A percentile compares a stretch with the other conserved stretches of the same genome.
Conservation (phyloP, 768 basidiomycete genomes). For the Suillus tomentosus region DNA sequence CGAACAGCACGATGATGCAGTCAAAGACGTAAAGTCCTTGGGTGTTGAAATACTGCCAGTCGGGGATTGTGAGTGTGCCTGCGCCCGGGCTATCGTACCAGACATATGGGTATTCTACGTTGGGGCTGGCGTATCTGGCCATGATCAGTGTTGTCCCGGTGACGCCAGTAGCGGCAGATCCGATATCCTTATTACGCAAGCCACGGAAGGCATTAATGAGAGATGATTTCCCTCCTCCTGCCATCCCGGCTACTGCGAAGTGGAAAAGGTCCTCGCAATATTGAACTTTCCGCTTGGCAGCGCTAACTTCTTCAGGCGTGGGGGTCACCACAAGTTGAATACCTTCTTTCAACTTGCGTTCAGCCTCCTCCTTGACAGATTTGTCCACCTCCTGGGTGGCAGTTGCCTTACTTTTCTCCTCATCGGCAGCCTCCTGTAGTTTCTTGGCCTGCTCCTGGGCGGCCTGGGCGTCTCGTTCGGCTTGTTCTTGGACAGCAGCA, state of each 20-base stretch:
- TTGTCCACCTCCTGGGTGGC: background rate
- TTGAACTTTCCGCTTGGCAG: slow-evolving; percentile 19
- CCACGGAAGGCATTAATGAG: slow-evolving; percentile 39
- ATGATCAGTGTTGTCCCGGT: slow-evolving; percentile 32
- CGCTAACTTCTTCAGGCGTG: slow-evolving; percentile 20
- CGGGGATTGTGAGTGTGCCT: slow-evolving; percentile 33
- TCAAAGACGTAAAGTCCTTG: slow-evolving; percentile 41
- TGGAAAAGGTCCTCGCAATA: slow-evolving; percentile 32
- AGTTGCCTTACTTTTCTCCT: no score
- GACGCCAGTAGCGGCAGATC: slow-evolving; percentile 32
- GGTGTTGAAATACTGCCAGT: slow-evolving; percentile 39
- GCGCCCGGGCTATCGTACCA: slow-evolving; percentile 43
- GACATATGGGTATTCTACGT: slow-evolving; percentile 23
- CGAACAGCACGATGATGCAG: slow-evolving; percentile 35
- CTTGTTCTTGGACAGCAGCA: slow-evolving; percentile 12
- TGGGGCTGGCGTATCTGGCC: slow-evolving; percentile 28
- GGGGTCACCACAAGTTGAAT: slow-evolving; percentile 30
- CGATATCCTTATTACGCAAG: slow-evolving; percentile 19
- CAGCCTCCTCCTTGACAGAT: slow-evolving; percentile 14
- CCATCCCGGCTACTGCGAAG: slow-evolving; percentile 35
- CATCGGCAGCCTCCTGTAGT: no score
- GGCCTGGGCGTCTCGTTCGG: slow-evolving; percentile 3
- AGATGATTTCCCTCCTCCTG: slow-evolving; percentile 39
- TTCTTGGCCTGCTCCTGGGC: no score
- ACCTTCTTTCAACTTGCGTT: slow-evolving; percentile 24